Conservation (phyloP, 257 asterid genomes). For the Catharanthus roseus region DNA sequence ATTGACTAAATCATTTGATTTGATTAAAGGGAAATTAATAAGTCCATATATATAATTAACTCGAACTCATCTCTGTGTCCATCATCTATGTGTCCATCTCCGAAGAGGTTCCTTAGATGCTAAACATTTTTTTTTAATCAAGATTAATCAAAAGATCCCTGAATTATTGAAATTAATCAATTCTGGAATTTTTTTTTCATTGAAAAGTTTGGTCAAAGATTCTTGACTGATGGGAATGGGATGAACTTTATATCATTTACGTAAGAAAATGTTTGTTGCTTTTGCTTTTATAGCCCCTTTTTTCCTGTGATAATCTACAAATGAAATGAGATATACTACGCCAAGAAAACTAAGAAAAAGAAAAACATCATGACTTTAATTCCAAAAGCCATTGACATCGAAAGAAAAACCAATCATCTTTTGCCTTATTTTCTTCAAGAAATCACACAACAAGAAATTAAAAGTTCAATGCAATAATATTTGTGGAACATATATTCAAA, state of each 20-base stretch:
- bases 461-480: neutral
- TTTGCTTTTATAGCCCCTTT: neutral
- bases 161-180: conserved; percentile 20
- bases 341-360: conserved; percentile 4
- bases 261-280: neutral
- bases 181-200: neutral
- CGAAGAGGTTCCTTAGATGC: neutral
- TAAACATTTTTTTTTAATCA: neutral
- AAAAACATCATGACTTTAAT: neutral
- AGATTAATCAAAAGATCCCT: neutral
- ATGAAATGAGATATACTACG: neutral
- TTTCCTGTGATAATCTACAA: neutral
- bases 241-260: conserved; percentile 5
- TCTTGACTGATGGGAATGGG: neutral
- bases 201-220: conserved; percentile 19
- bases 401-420: conserved; percentile 1
- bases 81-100: neutral
- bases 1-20: conserved; percentile 5
- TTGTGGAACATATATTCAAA: neutral
- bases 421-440: neutral
- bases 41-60: too few relatives aligned
- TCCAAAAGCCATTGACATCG: conserved; percentile 2
- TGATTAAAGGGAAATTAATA: neutral
- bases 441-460: conserved; percentile 4
- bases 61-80: too few relatives aligned